Evolutionary conservation across 2,329 filamentous ascomycete species (phyloP), one percentile per base, ranked within the genome.

Genomic region (Fusarium sambucinum): DNA sequence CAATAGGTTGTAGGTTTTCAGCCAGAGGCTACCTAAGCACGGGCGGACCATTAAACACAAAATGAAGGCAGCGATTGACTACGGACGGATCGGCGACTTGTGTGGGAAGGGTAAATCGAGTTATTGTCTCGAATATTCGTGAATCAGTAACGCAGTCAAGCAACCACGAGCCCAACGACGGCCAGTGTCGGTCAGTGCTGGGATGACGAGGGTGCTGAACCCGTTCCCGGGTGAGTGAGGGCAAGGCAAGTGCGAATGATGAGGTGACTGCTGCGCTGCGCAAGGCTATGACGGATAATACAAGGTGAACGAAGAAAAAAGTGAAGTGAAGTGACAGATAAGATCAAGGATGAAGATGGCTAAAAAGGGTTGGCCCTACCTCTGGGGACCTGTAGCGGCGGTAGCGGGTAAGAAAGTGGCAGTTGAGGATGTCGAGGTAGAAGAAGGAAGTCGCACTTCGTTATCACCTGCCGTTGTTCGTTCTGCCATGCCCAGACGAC

Each of bases 401-500:
- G 59, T 63, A 61, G 59, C 60, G 53, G 73, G 63, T 46, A 68
- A 72, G 59, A 70, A 57, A 61, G 69, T 64, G 65, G 71, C 66
- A 73, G 74, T 66, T 64, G 75, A 72, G 63, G 76, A 71, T 76
- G 73, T 76, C 73, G 78, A 75, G 73, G 78, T 72, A 72, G 80
- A 78, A 72, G 80, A 78, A 74, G 82, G 82, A 79, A 83, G 82
- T 82, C 81, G 84, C 83, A 81, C 81, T 81, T 85, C 82, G 84
- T 85, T 84, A 79, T 86, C 83, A 80, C 82, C 81, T 84, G 78
- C 77, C 78, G 77, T 74, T 80, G 80, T 88, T 87, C 83, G 86
- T 85, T 88, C 86, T 87, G 86, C 86, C 87, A 89, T 89, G 85
- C 79, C 79, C 78, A 74, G 84, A 86, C 71, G 87, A 89, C 86